Evolutionary conservation across 257 asterid species (phyloP).

Genomic region (Voacanga thouarsii): DNA sequence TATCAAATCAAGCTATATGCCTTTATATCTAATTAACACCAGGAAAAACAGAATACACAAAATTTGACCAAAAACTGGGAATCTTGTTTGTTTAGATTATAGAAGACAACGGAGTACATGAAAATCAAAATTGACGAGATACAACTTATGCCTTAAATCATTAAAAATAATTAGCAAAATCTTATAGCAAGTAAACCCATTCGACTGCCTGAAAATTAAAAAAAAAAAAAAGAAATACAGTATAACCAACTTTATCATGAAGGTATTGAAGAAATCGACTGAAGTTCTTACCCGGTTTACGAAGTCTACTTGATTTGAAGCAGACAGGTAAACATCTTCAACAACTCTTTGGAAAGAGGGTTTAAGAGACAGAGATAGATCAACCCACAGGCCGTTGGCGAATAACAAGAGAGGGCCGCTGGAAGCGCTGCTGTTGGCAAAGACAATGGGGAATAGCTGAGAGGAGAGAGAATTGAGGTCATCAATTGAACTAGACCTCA

Average conservation of each 20-base stretch:
- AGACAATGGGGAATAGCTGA: conserved; percentile 27
- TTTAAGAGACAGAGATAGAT: conserved; percentile 36
- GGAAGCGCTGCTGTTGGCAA: conserved; percentile 31
- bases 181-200: not conserved
- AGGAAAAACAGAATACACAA: not conserved
- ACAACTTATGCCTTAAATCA: too few species aligned
- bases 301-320: conserved; percentile 36
- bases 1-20: too few species aligned
- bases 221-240: too few species aligned
- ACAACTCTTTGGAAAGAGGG: conserved; percentile 30
- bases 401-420: conserved; percentile 39
- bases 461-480: conserved; percentile 30
- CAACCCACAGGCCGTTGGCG: conserved; percentile 43
- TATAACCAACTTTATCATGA: not conserved
- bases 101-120: too few species aligned
- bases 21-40: too few species aligned
- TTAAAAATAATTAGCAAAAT: too few species aligned
- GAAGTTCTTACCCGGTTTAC: conserved; percentile 26
- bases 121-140: too few species aligned
- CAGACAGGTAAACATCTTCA: conserved; percentile 26
- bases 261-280: not conserved
- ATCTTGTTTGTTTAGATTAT: not conserved
- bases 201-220: not conserved
- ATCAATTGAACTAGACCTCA: conserved; percentile 27
- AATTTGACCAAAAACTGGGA: not conserved